Percentiles rank a stretch among this genome's conserved stretches.
phyloP scores from a whole-genome alignment of 345 rosid species.

The Hibiscus trionum region DNA sequence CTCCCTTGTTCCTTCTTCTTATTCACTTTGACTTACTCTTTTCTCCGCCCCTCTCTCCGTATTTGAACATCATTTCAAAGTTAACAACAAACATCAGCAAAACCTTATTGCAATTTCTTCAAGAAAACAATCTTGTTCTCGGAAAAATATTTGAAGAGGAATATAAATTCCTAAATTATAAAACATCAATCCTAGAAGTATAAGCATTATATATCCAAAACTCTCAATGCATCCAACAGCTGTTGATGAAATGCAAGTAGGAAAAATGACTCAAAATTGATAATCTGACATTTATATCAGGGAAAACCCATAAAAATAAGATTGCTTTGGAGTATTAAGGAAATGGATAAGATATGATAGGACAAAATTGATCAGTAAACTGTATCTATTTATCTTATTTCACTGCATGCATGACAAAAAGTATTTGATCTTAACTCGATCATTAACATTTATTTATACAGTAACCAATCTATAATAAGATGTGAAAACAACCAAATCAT shows the following conservation, averaged over 20 bases:
- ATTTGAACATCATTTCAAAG: background rate
- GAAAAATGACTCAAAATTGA: background rate
- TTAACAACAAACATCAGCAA: background rate
- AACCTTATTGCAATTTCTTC: background rate
- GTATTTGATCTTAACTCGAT: background rate
- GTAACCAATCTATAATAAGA: background rate
- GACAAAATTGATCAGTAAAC: background rate
- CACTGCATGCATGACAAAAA: background rate
- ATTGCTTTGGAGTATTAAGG: background rate
- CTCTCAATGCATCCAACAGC: background rate
- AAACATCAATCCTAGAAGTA: background rate
- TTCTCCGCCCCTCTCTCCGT: background rate
- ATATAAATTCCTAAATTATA: background rate
- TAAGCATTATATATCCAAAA: background rate
- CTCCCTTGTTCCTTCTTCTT: slow-evolving; percentile 2
- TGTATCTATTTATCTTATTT: background rate
- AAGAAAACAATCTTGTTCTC: too few species aligned
- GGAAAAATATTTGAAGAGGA: too few species aligned
- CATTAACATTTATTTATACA: too few species aligned
- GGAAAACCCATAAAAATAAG: background rate
- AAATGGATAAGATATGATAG: background rate
- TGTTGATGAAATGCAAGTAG: background rate
- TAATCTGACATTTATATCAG: background rate
- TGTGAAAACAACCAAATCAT: background rate
- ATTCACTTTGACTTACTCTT: background rate